Conservation (phyloP, 2,329 filamentous ascomycete genomes). For the Periconia digitata region DNA sequence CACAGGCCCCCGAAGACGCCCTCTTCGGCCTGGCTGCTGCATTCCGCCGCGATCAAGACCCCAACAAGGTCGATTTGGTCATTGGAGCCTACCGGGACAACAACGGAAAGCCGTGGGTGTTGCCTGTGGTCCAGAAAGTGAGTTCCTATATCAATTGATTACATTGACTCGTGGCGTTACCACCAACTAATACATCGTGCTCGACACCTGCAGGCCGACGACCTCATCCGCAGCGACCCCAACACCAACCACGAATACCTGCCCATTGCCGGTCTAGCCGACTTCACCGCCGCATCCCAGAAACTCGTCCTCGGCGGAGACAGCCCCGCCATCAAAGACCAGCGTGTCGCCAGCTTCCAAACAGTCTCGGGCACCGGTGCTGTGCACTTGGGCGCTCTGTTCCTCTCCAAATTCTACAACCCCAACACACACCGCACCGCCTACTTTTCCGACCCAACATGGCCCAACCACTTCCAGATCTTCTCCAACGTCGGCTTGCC, state of each 20-base stretch:
- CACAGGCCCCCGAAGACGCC: conserved; percentile 90
- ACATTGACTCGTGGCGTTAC: no score
- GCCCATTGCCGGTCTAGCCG: conserved; percentile 83
- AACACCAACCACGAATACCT: conserved; percentile 97
- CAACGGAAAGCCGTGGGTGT: conserved; percentile 94
- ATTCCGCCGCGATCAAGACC: conserved; percentile 74
- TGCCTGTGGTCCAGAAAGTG: conserved; percentile 97
- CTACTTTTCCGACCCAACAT: conserved; percentile 94
- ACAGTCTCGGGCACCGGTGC: conserved; percentile 97
- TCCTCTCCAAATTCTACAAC: conserved; percentile 88
- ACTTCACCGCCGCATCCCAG: conserved; percentile 86
- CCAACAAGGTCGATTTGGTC: conserved; percentile 90
- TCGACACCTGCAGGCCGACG: conserved; percentile 70
- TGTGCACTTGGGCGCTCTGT: conserved; percentile 88
- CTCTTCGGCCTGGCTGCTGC: conserved; percentile 91
- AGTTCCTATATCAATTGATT: conserved; percentile 19
- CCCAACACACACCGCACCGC: conserved; percentile 66
- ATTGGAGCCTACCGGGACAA: conserved; percentile 94
- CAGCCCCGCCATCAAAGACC: conserved; percentile 80
- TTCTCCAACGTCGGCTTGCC: conserved; percentile 85
- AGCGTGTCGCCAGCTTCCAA: conserved; percentile 80
- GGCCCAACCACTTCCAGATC: conserved; percentile 99
- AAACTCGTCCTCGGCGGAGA: conserved; percentile 82
- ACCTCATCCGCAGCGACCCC: conserved; percentile 83
- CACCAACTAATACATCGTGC: conserved; percentile 18